phyloP scores from a whole-genome alignment of 2,329 filamentous ascomycete species.

The Colletotrichum sp. region DNA sequence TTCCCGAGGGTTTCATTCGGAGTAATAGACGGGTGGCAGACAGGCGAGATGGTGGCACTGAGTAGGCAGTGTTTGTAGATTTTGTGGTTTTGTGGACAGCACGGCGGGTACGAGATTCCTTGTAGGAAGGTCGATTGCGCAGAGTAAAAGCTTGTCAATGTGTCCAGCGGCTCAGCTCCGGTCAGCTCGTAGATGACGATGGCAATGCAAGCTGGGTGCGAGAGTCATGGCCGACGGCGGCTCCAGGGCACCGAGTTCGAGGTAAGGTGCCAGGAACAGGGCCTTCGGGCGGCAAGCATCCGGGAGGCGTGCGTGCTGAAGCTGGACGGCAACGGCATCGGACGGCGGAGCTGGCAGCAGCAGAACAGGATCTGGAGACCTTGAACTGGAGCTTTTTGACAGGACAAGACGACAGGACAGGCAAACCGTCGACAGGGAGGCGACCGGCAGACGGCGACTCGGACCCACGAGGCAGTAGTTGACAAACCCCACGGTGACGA shows the following conservation, averaged over 20 bases:
- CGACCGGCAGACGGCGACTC: neutral
- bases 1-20: slow-evolving; percentile 13
- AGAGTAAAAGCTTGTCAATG: neutral
- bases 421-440: neutral
- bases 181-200: neutral
- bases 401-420: neutral
- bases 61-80: slow-evolving; percentile 6
- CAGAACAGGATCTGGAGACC: neutral
- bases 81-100: neutral
- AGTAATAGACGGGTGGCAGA: neutral
- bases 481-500: neutral
- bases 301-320: neutral
- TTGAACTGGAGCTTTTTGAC: neutral
- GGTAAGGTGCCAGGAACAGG: neutral
- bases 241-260: neutral
- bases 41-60: slow-evolving; percentile 1
- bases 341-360: neutral
- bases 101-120: neutral
- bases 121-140: neutral
- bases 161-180: neutral
- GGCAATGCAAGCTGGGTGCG: neutral
- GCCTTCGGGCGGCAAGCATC: neutral
- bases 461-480: slow-evolving; percentile 2
- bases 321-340: neutral
- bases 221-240: neutral